phyloP scores from a whole-genome alignment of 352 stramenopile genomes.

The Phytopythium helicoides region DNA sequence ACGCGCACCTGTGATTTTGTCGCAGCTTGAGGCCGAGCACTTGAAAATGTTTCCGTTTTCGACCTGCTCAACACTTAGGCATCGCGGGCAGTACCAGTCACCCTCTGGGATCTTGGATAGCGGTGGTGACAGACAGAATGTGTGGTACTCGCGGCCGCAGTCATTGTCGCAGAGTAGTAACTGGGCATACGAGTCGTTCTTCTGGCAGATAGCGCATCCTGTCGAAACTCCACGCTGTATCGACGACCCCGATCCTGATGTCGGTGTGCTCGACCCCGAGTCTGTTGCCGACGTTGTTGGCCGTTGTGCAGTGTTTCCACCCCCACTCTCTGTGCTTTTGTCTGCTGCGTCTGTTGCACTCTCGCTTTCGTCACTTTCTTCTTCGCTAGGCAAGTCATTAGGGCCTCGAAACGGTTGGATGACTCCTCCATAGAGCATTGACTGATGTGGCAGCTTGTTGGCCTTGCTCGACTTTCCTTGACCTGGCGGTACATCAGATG shows the following conservation, averaged over 20 bases:
- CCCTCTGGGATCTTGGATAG: slow-evolving; percentile 43
- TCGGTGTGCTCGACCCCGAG: no score
- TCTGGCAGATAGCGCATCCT: slow-evolving; percentile 25
- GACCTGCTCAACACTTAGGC: slow-evolving; percentile 22
- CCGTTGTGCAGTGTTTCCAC: no score
- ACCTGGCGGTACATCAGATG: no score
- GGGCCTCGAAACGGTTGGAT: no score
- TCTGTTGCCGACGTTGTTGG: no score
- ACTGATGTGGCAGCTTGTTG: no score
- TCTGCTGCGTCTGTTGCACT: no score
- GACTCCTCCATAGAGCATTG: no score
- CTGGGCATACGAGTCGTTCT: slow-evolving; percentile 39
- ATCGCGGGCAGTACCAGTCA: slow-evolving; percentile 49
- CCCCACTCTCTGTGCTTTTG: no score
- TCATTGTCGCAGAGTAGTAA: slow-evolving; percentile 54
- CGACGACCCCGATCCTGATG: not conserved
- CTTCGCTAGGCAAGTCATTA: no score
- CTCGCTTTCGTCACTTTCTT: no score
- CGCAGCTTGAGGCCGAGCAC: slow-evolving; percentile 28
- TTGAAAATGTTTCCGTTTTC: slow-evolving; percentile 23
- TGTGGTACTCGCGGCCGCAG: slow-evolving; percentile 54
- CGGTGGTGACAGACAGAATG: slow-evolving; percentile 38
- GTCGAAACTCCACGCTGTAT: slow-evolving; percentile 4
- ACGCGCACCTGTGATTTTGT: slow-evolving; percentile 37
- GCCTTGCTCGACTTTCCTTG: no score